phyloP scores from a whole-genome alignment of 164 flowering plant genomes.

The Taxillus chinensis region DNA sequence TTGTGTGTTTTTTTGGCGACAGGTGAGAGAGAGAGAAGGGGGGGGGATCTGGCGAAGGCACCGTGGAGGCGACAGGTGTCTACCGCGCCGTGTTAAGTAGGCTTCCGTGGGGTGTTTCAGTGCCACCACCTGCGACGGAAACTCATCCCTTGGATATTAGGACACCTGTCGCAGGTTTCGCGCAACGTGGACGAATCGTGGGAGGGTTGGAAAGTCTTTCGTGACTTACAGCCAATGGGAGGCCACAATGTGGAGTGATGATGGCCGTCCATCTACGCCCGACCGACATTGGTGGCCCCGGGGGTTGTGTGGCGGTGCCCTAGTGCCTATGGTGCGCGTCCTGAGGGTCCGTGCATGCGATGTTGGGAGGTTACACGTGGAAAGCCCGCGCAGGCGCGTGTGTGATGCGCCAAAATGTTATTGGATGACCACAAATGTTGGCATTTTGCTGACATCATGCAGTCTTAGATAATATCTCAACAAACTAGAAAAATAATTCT shows the following conservation, averaged over 20 bases:
- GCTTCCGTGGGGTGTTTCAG: slow-evolving; percentile 12
- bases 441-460: too few species aligned
- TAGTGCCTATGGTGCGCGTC: too few species aligned
- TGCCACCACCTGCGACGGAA: background rate
- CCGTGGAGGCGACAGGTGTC: slow-evolving; percentile 51
- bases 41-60: slow-evolving; percentile 4
- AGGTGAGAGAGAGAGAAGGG: slow-evolving; percentile 12
- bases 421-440: too few species aligned
- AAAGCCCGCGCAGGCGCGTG: too few species aligned
- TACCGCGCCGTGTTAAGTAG: slow-evolving; percentile 20
- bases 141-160: background rate
- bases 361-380: too few species aligned
- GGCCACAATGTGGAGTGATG: slow-evolving; percentile 5
- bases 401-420: too few species aligned
- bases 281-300: slow-evolving; percentile 6
- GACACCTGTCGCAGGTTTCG: slow-evolving; percentile 2
- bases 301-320: too few species aligned
- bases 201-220: background rate
- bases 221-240: slow-evolving; percentile 15
- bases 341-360: too few species aligned
- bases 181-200: slow-evolving; percentile 24
- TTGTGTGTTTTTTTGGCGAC: background rate
- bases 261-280: slow-evolving; percentile 8
- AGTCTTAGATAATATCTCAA: too few species aligned
- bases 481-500: too few species aligned